Conservation (phyloP, 2,329 filamentous ascomycete species). For the Leptographium wingfieldii region DNA sequence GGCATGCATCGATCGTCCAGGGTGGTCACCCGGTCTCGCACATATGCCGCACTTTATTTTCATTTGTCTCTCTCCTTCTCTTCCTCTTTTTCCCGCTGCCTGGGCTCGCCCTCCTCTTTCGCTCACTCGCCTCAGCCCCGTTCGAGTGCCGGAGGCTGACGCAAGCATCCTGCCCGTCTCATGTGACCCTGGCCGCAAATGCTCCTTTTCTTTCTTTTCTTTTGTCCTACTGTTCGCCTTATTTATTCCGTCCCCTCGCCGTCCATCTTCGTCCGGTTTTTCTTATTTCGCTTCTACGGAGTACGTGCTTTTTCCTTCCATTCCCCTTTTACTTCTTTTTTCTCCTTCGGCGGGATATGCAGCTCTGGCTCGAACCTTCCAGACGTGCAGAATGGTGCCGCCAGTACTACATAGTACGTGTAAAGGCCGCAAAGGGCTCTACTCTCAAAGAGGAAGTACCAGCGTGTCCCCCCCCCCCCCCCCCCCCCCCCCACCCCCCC, state of each 20-base stretch:
- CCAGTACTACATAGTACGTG: background rate
- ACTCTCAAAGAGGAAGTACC: background rate
- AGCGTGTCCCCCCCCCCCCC: background rate
- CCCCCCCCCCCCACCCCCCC: too few relatives aligned
- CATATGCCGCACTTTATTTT: background rate
- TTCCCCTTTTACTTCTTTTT: background rate
- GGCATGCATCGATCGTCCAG: background rate
- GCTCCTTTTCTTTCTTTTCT: background rate
- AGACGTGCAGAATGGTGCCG: background rate
- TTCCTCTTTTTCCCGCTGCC: background rate
- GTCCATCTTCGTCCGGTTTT: background rate
- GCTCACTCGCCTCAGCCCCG: background rate
- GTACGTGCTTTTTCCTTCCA: background rate
- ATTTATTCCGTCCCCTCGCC: background rate
- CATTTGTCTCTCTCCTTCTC: background rate
- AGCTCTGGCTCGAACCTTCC: background rate
- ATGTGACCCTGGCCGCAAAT: background rate
- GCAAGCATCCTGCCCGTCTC: background rate
- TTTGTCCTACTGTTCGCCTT: background rate
- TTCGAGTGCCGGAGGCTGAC: slow-evolving; percentile 5
- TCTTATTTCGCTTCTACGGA: too few relatives aligned
- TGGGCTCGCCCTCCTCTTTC: background rate
- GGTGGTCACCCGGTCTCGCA: background rate
- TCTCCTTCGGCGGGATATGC: background rate
- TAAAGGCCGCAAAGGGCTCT: background rate